These are phyloP conservation scores for Capronia coronata DNA, from an alignment of 2,329 filamentous ascomycete genomes.

Conservation along the genomic window DNA sequence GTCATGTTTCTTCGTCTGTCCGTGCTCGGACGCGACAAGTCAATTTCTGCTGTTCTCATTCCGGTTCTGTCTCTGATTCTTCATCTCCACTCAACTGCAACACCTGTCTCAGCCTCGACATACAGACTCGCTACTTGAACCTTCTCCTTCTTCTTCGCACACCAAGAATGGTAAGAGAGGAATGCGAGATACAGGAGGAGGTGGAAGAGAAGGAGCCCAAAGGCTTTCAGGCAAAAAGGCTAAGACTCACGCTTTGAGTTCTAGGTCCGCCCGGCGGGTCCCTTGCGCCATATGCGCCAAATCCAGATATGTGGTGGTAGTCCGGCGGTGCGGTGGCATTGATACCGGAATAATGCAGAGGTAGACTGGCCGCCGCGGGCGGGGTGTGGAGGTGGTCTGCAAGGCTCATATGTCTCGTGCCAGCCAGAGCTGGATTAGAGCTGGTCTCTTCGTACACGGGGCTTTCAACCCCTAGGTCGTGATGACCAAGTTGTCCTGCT, in stretches of 20 bases:
- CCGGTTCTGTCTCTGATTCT: slow-evolving; percentile 2
- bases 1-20: too few relatives aligned
- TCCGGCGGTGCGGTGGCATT: slow-evolving; percentile 13
- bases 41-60: not conserved
- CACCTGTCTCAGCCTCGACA: slow-evolving; percentile 10
- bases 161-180: slow-evolving; percentile 17
- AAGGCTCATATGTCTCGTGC: slow-evolving; percentile 22
- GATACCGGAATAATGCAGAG: slow-evolving; percentile 1
- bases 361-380: not conserved
- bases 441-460: slow-evolving; percentile 19
- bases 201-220: slow-evolving; percentile 3
- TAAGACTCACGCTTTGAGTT: slow-evolving; percentile 22
- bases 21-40: too few relatives aligned
- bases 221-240: slow-evolving; percentile 5
- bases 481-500: slow-evolving; percentile 11
- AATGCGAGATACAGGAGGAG: slow-evolving; percentile 9
- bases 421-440: not conserved
- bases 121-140: not conserved
- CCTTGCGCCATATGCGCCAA: slow-evolving; percentile 16
- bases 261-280: slow-evolving; percentile 21
- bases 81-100: slow-evolving; percentile 6
- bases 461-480: slow-evolving; percentile 15
- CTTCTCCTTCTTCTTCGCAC: slow-evolving; percentile 12
- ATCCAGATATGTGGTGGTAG: slow-evolving; percentile 15
- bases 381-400: not conserved